Evolutionary conservation across 805 yeast species (phyloP).

Genomic region (Nakazawaea peltata): DNA sequence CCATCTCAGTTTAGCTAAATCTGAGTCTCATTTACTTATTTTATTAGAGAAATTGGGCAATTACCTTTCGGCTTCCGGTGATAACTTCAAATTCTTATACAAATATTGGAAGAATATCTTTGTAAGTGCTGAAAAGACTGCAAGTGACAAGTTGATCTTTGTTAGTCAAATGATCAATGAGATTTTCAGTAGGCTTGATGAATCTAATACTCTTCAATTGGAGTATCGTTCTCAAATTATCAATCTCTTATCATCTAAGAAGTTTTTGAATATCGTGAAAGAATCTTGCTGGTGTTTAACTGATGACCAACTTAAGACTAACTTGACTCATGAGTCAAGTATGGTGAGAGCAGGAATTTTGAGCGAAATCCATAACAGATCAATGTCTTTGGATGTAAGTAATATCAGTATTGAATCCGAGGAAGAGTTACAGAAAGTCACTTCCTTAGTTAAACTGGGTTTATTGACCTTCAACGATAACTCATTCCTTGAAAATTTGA

Average conservation of each 20-base stretch:
- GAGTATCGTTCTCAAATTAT: neutral
- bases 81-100: neutral
- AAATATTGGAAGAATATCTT: conserved; percentile 24
- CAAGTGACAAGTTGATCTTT: conserved; percentile 18
- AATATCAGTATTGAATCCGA: neutral
- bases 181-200: conserved; percentile 23
- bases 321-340: neutral
- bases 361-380: neutral
- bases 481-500: neutral
- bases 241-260: neutral
- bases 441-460: neutral
- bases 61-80: conserved; percentile 16
- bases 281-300: conserved; percentile 21
- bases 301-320: conserved; percentile 8
- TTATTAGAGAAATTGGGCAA: conserved; percentile 39
- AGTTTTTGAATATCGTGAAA: neutral
- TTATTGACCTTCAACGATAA: neutral
- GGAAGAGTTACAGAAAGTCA: neutral
- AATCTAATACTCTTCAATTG: neutral
- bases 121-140: neutral
- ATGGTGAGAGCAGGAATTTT: neutral
- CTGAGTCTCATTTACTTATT: conserved; percentile 23
- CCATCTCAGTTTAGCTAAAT: conserved; percentile 12
- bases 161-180: conserved; percentile 27
- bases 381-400: neutral